These are phyloP conservation scores for Paramecium bursaria DNA, from an alignment of 73 alveolate genomes.

Conservation along the genomic window DNA sequence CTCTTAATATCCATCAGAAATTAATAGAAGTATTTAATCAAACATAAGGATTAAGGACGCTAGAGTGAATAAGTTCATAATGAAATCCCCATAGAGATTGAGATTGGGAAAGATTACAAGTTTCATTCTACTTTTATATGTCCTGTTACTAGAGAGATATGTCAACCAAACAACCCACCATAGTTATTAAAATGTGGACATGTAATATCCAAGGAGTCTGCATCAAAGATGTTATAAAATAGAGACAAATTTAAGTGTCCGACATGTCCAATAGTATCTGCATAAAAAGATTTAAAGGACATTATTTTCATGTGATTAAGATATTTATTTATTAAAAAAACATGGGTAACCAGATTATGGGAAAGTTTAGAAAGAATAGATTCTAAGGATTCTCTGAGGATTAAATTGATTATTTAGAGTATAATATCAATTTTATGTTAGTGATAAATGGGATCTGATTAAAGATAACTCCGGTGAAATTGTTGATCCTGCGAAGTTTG, in stretches of 20 bases:
- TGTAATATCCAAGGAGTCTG: constrained; percentile 86
- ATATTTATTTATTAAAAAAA: too few relatives aligned
- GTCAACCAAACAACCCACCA: constrained; percentile 91
- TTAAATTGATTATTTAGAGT: constrained; percentile 64
- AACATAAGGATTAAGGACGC: constrained; percentile 23
- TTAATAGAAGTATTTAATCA: neutral
- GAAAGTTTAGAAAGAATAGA: constrained; percentile 66
- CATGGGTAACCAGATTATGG: constrained; percentile 72
- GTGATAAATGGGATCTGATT: constrained; percentile 50
- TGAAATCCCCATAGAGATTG: constrained; percentile 83
- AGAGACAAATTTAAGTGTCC: constrained; percentile 86
- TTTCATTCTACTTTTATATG: constrained; percentile 95
- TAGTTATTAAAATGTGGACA: constrained; percentile 96
- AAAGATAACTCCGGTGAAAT: neutral
- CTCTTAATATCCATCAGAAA: constrained; percentile 6
- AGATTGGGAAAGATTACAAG: constrained; percentile 87
- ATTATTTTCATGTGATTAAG: constrained; percentile 39
- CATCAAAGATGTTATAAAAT: constrained; percentile 74
- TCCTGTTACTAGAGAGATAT: constrained; percentile 94
- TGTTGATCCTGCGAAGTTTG: constrained; percentile 21
- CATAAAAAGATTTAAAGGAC: constrained; percentile 52
- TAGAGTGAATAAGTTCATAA: neutral
- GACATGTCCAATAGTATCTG: constrained; percentile 83
- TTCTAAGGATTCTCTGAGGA: constrained; percentile 67
- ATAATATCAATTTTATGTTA: neutral